A percentile compares a stretch with the other conserved stretches of the same genome.
phyloP scores from a whole-genome alignment of 495 filamentous ascomycete species.

The Hyaloscypha variabilis region DNA sequence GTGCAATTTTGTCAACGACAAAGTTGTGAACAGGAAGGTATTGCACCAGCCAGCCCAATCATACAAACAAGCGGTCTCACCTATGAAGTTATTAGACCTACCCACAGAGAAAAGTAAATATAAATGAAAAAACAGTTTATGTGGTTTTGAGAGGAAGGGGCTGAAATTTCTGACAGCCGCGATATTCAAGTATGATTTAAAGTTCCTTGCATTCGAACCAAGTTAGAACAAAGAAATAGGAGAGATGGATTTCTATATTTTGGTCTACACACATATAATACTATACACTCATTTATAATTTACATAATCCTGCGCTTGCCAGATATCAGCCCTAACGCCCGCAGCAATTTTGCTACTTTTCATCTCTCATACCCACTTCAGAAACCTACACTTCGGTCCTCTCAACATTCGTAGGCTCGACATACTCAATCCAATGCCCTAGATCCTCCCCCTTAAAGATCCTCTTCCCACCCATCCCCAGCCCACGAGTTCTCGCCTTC shows the following conservation, averaged over 20 bases:
- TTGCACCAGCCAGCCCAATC: too few species aligned
- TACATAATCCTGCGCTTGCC: not conserved
- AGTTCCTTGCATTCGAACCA: too few species aligned
- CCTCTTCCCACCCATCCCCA: not conserved
- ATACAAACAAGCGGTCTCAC: too few species aligned
- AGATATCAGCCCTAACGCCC: not conserved
- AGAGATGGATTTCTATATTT: not conserved
- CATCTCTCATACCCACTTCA: not conserved
- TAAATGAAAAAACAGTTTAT: too few species aligned
- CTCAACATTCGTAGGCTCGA: not conserved
- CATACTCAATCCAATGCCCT: not conserved
- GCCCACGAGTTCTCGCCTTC: not conserved
- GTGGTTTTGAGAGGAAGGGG: too few species aligned
- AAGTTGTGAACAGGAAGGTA: too few species aligned
- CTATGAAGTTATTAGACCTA: too few species aligned
- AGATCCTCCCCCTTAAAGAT: not conserved
- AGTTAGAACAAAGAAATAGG: not conserved
- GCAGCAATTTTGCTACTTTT: not conserved
- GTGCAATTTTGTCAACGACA: too few species aligned
- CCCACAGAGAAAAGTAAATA: too few species aligned
- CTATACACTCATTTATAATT: not conserved
- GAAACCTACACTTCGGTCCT: not conserved
- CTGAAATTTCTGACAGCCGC: too few species aligned
- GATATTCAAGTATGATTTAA: too few species aligned
- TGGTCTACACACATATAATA: not conserved